Conservation (phyloP, 2,329 filamentous ascomycete species). For the Colletotrichum paranaense region DNA sequence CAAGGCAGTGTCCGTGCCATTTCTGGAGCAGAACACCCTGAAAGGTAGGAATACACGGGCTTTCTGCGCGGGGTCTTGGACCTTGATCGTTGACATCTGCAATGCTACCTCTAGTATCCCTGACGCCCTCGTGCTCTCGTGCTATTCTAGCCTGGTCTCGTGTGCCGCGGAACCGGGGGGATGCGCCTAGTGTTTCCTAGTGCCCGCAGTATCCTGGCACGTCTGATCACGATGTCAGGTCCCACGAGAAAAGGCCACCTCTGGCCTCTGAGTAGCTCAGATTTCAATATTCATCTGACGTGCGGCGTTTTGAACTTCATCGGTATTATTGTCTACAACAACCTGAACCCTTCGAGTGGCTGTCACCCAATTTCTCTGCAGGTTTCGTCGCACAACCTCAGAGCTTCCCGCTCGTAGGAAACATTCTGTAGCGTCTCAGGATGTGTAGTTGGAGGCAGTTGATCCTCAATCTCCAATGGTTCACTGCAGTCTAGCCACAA, state of each 20-base stretch:
- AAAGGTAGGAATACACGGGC: background rate
- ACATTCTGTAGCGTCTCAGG: background rate
- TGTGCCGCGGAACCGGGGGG: background rate
- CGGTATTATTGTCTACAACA: background rate
- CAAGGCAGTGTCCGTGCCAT: background rate
- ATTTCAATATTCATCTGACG: slow-evolving; percentile 11
- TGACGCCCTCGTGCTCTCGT: background rate
- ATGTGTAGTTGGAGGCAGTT: background rate
- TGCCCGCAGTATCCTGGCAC: background rate
- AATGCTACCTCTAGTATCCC: background rate
- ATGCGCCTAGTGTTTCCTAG: slow-evolving; percentile 9
- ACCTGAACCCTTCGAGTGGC: background rate
- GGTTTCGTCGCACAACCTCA: background rate
- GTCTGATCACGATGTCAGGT: background rate
- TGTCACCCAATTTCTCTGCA: background rate
- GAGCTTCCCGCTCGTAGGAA: background rate
- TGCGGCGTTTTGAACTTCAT: slow-evolving; percentile 20
- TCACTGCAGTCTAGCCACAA: no score
- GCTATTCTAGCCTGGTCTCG: background rate
- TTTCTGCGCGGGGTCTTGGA: background rate
- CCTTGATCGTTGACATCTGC: background rate
- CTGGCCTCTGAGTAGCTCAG: background rate
- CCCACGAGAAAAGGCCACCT: no score
- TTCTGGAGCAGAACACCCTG: background rate
- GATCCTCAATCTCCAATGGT: background rate